Evolutionary conservation across 106 monocot species (phyloP).

Genomic region (Narthecium ossifragum): DNA sequence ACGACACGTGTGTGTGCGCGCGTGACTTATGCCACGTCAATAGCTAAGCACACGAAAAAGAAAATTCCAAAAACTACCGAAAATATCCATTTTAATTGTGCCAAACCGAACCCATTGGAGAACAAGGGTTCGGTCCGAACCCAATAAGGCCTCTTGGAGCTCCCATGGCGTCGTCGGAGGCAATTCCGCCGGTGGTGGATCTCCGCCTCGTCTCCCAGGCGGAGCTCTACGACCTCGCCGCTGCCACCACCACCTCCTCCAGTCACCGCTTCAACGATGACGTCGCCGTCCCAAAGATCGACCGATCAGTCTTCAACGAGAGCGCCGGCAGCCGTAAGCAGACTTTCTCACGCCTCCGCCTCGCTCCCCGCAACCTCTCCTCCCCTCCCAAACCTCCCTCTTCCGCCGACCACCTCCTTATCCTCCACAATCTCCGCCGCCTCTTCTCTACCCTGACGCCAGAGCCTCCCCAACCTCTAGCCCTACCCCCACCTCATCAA

Average conservation of each 20-base stretch:
- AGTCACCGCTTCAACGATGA: conserved; percentile 35
- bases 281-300: conserved; percentile 62
- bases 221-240: conserved; percentile 44
- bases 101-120: too few species aligned
- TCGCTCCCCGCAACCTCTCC: conserved; percentile 34
- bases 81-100: too few species aligned
- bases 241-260: conserved; percentile 31
- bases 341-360: conserved; percentile 77
- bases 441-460: conserved; percentile 30
- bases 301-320: conserved; percentile 90
- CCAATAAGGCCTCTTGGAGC: too few species aligned
- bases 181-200: conserved; percentile 65
- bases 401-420: conserved; percentile 37
- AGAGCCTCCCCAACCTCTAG: not conserved
- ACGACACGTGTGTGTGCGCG: too few species aligned
- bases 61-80: too few species aligned
- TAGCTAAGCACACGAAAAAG: too few species aligned
- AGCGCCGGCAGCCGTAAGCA: conserved; percentile 81
- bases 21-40: too few species aligned
- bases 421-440: conserved; percentile 39
- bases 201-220: conserved; percentile 63
- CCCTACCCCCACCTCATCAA: not conserved
- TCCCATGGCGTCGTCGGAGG: too few species aligned
- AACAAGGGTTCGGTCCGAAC: too few species aligned
- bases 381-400: conserved; percentile 12